A percentile compares a stretch with the other conserved stretches of the same genome.
phyloP scores from a whole-genome alignment of 345 rosid species.

The Pistacia vera region DNA sequence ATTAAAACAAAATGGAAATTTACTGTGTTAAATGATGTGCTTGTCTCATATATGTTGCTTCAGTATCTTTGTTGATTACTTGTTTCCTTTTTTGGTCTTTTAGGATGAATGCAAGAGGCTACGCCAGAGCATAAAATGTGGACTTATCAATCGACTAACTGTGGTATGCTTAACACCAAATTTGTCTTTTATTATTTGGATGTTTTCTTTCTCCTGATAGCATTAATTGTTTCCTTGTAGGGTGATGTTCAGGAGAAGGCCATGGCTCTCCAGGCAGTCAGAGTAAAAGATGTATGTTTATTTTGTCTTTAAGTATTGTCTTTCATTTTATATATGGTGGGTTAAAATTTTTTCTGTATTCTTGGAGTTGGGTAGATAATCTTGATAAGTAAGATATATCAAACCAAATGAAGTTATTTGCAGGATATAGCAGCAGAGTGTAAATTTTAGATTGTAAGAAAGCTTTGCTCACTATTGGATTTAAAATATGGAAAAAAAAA shows the following conservation, averaged over 20 bases:
- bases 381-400: not conserved
- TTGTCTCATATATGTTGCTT: not conserved
- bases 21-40: not conserved
- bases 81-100: constrained; percentile 24
- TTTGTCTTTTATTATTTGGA: not conserved
- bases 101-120: constrained; percentile 99
- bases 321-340: not conserved
- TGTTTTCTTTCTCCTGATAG: constrained; percentile 16
- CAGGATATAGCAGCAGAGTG: not conserved
- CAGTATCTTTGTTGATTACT: constrained; percentile 7
- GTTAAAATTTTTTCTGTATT: not conserved
- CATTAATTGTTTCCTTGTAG: constrained; percentile 42
- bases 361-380: not conserved
- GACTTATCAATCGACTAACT: constrained; percentile 79
- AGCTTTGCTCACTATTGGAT: not conserved
- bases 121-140: constrained; percentile 97
- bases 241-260: constrained; percentile 97
- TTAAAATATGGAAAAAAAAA: not conserved
- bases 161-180: constrained; percentile 55
- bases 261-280: constrained; percentile 79
- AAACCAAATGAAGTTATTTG: not conserved
- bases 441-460: constrained; percentile 2
- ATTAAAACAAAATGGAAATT: not conserved
- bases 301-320: not conserved
- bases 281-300: constrained; percentile 90